Conservation (phyloP, 805 yeast species). For the Zygosaccharomyces gambellarensis region DNA sequence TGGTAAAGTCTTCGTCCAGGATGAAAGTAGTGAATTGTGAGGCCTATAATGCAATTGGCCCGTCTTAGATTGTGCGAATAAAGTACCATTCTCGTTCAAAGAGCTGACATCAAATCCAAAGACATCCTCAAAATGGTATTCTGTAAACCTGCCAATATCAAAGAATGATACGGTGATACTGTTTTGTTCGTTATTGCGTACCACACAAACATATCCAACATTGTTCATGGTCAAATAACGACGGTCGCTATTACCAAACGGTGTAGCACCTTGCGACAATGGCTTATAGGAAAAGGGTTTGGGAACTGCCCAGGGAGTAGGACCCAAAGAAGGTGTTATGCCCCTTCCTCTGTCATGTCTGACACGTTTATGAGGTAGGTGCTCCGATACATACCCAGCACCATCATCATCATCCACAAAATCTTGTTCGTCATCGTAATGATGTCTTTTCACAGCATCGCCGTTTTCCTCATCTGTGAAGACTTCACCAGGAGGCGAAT, state of each 20-base stretch:
- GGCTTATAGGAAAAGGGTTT: conserved; percentile 44
- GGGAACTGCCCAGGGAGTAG: background rate
- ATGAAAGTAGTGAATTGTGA: conserved; percentile 56
- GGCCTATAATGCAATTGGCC: conserved; percentile 61
- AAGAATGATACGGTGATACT: conserved; percentile 85
- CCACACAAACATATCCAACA: conserved; percentile 78
- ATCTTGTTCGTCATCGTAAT: conserved; percentile 44
- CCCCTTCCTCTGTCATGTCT: conserved; percentile 9
- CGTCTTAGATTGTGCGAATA: conserved; percentile 49
- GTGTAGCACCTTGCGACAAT: conserved; percentile 84
- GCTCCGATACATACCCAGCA: conserved; percentile 40
- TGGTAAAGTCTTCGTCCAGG: conserved; percentile 69
- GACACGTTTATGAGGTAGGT: conserved; percentile 13
- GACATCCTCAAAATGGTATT: conserved; percentile 79
- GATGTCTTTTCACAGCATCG: conserved; percentile 23
- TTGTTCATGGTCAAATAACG: conserved; percentile 77
- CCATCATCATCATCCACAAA: conserved; percentile 64
- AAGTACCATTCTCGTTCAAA: conserved; percentile 58
- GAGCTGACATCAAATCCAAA: conserved; percentile 70
- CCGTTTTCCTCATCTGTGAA: conserved; percentile 22
- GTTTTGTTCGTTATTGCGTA: conserved; percentile 51
- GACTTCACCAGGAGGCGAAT: conserved; percentile 16
- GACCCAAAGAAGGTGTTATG: background rate
- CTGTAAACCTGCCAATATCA: conserved; percentile 68
- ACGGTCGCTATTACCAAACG: conserved; percentile 61